A percentile compares a stretch with the other conserved stretches of the same genome.
These are phyloP conservation scores for Colletotrichum cereale DNA, from an alignment of 2,329 filamentous ascomycete species.

Conservation along the genomic window DNA sequence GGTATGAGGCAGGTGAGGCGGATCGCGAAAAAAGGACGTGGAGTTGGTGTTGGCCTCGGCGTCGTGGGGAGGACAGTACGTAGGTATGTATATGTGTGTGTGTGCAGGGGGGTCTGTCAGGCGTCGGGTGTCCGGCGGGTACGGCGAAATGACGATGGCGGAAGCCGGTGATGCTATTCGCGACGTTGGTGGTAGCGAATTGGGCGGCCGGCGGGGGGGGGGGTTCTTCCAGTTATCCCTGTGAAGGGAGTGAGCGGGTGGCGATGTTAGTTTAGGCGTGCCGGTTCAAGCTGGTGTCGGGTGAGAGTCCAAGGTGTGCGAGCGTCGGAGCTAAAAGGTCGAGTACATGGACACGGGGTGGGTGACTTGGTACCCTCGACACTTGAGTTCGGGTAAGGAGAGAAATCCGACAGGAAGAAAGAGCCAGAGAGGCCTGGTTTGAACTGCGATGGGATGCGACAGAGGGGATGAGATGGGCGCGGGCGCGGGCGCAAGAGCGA, in stretches of 20 bases:
- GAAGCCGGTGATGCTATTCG: conserved; percentile 32
- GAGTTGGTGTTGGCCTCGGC: conserved; percentile 17
- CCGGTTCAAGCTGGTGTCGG: conserved; percentile 13
- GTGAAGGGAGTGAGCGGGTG: conserved; percentile 13
- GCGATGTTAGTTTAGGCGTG: conserved; percentile 23
- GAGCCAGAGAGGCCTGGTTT: not conserved
- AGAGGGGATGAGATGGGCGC: not conserved
- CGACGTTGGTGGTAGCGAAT: conserved; percentile 17
- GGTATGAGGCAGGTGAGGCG: conserved; percentile 32
- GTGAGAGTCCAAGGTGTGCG: conserved; percentile 17
- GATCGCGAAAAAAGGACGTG: conserved; percentile 38
- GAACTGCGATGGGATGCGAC: conserved; percentile 1
- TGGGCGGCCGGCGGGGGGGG: not conserved
- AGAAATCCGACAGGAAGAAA: not conserved
- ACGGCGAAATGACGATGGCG: conserved; percentile 8
- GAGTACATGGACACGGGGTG: not conserved
- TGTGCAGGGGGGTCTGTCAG: not conserved
- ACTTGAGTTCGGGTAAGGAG: not conserved
- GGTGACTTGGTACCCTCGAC: conserved; percentile 17
- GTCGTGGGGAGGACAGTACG: conserved; percentile 20
- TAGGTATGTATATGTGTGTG: not conserved
- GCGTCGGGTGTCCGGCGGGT: conserved; percentile 10
- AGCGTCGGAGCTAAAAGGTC: conserved; percentile 19
- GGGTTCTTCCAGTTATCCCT: not conserved
- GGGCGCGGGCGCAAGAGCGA: not conserved